Percentiles rank a stretch among this genome's conserved stretches.
phyloP scores from a whole-genome alignment of 345 rosid genomes.

The Gossypium bickii region DNA sequence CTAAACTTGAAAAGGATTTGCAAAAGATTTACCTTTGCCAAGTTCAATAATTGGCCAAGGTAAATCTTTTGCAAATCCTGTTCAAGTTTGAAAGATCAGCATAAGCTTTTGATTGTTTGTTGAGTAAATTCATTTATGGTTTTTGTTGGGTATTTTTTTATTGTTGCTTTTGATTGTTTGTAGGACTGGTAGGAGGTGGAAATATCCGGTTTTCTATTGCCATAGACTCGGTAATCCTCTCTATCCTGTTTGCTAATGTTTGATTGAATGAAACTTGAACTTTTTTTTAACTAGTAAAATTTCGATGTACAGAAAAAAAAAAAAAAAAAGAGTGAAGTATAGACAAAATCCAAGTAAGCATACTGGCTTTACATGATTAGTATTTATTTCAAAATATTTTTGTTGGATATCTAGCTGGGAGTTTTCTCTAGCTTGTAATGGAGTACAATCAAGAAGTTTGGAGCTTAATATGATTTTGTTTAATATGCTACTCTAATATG shows the following conservation, averaged over 20 bases:
- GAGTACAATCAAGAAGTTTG: not conserved
- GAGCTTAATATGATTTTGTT: conserved; percentile 1
- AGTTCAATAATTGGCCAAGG: conserved; percentile 47
- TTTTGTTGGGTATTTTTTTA: not conserved
- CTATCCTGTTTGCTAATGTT: not conserved
- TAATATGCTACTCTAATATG: not conserved
- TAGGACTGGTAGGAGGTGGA: conserved; percentile 61
- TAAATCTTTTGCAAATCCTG: conserved; percentile 9
- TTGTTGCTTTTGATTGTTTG: conserved; percentile 28
- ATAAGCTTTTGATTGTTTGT: not conserved
- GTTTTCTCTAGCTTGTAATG: no score
- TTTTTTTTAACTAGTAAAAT: not conserved
- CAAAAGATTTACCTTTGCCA: no score
- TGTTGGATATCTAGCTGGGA: not conserved
- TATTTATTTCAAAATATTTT: not conserved
- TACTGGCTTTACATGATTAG: not conserved
- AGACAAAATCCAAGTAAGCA: not conserved
- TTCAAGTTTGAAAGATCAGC: not conserved
- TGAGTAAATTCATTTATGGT: not conserved
- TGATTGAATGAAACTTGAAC: not conserved
- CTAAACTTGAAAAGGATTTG: no score
- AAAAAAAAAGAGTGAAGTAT: not conserved
- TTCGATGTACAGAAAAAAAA: not conserved
- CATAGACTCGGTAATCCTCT: conserved; percentile 63
- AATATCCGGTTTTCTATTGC: conserved; percentile 66